These are phyloP conservation scores for Leccinum disarticulatum DNA, from an alignment of 768 basidiomycete species.

Conservation along the genomic window DNA sequence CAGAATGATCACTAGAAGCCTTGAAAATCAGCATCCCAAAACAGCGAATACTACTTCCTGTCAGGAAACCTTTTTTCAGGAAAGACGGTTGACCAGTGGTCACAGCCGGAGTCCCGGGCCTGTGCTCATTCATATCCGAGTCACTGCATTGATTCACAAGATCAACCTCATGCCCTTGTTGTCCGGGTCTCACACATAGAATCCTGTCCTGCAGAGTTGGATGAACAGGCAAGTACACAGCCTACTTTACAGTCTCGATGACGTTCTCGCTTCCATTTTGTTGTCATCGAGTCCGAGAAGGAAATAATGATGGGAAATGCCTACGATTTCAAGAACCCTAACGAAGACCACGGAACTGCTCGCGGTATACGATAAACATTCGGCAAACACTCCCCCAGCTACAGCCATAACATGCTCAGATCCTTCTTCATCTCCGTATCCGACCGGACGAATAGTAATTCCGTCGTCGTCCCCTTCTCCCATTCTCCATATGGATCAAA, in stretches of 20 bases:
- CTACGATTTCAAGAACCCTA: background rate
- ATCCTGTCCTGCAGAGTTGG: background rate
- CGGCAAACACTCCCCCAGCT: background rate
- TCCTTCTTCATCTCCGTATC: constrained; percentile 17
- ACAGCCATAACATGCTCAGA: constrained; percentile 27
- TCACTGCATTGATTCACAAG: background rate
- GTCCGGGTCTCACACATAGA: background rate
- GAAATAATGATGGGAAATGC: background rate
- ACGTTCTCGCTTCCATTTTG: background rate
- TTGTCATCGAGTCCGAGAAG: background rate
- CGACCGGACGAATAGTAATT: constrained; percentile 26
- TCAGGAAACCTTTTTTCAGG: too few species aligned
- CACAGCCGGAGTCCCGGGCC: too few species aligned
- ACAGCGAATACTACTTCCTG: too few species aligned
- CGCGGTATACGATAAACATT: too few species aligned
- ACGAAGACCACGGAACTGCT: background rate
- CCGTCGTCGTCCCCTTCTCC: constrained; percentile 28
- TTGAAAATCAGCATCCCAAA: background rate
- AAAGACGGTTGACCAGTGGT: background rate
- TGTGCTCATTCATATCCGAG: background rate
- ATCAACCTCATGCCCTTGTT: background rate
- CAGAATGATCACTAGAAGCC: background rate
- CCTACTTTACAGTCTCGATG: background rate
- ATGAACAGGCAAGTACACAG: background rate
- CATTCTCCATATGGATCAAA: constrained; percentile 27